Evolutionary conservation across 768 basidiomycete genomes (phyloP).

Genomic region (Rhodotorula diobovata): DNA sequence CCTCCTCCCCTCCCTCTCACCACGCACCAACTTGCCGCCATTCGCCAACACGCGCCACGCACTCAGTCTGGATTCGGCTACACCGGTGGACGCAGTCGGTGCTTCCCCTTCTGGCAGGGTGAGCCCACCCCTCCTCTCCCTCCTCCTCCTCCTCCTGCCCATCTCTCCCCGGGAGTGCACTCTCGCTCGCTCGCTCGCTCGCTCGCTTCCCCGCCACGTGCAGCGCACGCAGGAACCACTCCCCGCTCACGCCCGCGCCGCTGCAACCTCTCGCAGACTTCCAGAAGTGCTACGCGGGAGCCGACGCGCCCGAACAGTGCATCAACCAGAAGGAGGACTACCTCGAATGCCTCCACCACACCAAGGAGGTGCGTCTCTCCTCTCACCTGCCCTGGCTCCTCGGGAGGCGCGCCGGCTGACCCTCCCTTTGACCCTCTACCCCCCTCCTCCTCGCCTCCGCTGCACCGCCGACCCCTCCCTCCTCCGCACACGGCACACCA

Average conservation of each 20-base stretch:
- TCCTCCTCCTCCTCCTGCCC: background rate
- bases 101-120: slow-evolving; percentile 89
- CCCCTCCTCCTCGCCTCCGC: background rate
- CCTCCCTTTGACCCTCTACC: too few species aligned
- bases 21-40: background rate
- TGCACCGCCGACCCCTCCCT: background rate
- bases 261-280: slow-evolving; percentile 41
- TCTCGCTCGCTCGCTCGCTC: background rate
- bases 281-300: slow-evolving; percentile 69
- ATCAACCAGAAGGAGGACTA: slow-evolving; percentile 73
- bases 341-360: slow-evolving; percentile 82
- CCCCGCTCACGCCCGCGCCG: background rate
- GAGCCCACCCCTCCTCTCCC: slow-evolving; percentile 21
- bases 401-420: too few species aligned
- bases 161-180: background rate
- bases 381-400: background rate
- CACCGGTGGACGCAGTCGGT: slow-evolving; percentile 68
- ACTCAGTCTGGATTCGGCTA: slow-evolving; percentile 68
- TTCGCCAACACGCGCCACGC: too few species aligned
- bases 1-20: background rate
- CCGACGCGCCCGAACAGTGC: slow-evolving; percentile 72
- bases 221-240: too few species aligned
- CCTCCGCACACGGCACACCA: slow-evolving; percentile 23
- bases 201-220: background rate
- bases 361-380: slow-evolving; percentile 67